Percentiles rank a stretch among this genome's conserved stretches.
Conservation (phyloP, 345 rosid species). For the Boechera divaricarpa region DNA sequence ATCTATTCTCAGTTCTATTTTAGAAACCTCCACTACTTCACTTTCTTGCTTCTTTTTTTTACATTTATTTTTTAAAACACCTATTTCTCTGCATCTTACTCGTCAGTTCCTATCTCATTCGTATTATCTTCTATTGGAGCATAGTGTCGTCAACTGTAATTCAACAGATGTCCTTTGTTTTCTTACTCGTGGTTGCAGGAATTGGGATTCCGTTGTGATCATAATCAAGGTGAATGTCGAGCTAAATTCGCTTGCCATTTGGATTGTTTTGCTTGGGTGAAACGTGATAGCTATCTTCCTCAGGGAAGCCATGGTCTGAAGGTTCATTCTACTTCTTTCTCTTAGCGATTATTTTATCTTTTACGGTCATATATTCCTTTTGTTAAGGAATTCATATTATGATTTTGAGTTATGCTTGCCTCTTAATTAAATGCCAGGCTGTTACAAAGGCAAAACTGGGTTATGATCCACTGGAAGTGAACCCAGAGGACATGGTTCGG, state of each 20-base stretch:
- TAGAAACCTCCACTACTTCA: neutral
- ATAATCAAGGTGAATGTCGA: conserved; percentile 94
- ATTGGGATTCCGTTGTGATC: conserved; percentile 87
- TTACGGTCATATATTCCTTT: conserved; percentile 12
- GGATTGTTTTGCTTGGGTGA: conserved; percentile 99
- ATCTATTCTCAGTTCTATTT: conserved; percentile 8
- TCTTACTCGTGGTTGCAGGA: conserved; percentile 60
- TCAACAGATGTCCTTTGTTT: conserved; percentile 21
- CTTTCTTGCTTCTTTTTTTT: neutral
- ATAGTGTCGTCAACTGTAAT: conserved; percentile 19
- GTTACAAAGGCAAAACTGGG: conserved; percentile 97
- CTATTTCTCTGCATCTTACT: conserved; percentile 26
- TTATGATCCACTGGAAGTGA: conserved; percentile 95
- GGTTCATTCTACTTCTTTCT: conserved; percentile 52
- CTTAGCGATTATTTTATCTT: conserved; percentile 21
- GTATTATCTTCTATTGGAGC: conserved; percentile 1
- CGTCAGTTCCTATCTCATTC: conserved; percentile 16
- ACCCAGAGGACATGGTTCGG: conserved; percentile 99
- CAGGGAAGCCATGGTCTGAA: conserved; percentile 98
- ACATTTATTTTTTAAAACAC: neutral
- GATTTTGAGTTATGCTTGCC: conserved; percentile 25
- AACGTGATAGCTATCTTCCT: conserved; percentile 99
- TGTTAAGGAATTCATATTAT: conserved; percentile 12
- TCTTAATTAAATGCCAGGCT: conserved; percentile 60
- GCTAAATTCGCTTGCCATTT: conserved; percentile 93